Evolutionary conservation across 345 rosid species (phyloP), one percentile per base, ranked within the genome.

Genomic region (Eucalyptus caleyi): DNA sequence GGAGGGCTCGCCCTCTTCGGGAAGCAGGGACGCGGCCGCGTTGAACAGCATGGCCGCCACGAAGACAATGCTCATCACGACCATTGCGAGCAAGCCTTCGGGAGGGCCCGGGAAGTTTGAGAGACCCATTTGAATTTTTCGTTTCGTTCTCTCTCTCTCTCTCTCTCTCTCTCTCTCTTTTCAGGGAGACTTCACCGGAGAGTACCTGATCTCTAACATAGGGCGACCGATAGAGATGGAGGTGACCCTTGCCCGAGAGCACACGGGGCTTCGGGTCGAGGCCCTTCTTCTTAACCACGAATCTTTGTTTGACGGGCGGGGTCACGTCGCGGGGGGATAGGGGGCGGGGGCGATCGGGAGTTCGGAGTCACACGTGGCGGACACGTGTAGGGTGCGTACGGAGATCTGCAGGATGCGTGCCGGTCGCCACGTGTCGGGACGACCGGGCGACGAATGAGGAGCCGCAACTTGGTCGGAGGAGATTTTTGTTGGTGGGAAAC

Each of bases 71-170:
- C 94, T 94, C 93, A 96, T 91, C 60, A 95, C 95, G 23, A 97
- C 93, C 88, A 95, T 93, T 24, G 96, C 96, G 1, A 97, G 91
- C 82, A 94, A 91, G 42, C 98, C 98, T 86, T 95, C 98, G 3
- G 95, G 89, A 18, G 96, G 89, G 60, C 91, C 89, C 7, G 96
- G 97, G 90, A 93, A 96, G 44, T 91, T 95, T 37, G 97, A 93
- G 67, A 96, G 93, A 32, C 99, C 99, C 99, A 97, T 97, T 19
- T 42, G 50, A 3, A 2, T 8, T 15, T 15, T 19, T 37, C 40
- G 24, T 21, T 72, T 37, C 2, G 83, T 19, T 18, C 26, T 72
- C 42, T 37, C 42, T 34, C 21, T 69, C 34, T 67, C 42, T 16
- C 3, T 56, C 27, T 24, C 19, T 7, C 34, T 32, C 19, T 40